Conservation (phyloP, 225 moss, liverwort and hornwort genomes). For the Lunularia cruciata region DNA sequence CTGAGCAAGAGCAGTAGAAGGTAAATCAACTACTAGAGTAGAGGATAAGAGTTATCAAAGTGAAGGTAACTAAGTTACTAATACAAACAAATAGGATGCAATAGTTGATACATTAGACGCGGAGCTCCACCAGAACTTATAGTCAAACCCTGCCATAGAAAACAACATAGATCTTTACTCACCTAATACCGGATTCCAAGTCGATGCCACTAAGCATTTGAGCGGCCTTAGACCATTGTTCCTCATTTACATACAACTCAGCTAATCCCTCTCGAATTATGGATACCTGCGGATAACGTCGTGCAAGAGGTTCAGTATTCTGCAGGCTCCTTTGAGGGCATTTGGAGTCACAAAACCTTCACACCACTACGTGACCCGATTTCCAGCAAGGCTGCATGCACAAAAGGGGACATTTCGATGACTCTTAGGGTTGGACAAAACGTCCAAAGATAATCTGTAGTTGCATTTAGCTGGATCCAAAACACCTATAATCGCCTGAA, state of each 20-base stretch:
- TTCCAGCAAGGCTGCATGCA: too few relatives aligned
- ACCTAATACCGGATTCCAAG: slow-evolving; percentile 96
- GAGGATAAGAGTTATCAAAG: too few relatives aligned
- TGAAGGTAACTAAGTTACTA: background rate
- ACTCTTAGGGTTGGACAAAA: background rate
- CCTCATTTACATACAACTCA: slow-evolving; percentile 89
- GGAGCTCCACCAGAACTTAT: background rate
- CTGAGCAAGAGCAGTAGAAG: background rate
- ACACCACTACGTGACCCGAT: too few relatives aligned
- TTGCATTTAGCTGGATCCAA: too few relatives aligned
- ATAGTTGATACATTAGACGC: background rate
- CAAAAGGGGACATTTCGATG: too few relatives aligned
- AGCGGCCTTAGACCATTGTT: slow-evolving; percentile 99
- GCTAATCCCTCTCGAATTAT: slow-evolving; percentile 96
- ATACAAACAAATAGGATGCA: too few relatives aligned
- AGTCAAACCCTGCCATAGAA: too few relatives aligned
- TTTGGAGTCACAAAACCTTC: too few relatives aligned
- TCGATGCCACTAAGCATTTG: slow-evolving; percentile 99
- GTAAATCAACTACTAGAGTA: too few relatives aligned
- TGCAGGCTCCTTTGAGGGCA: too few relatives aligned
- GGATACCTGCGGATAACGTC: slow-evolving; percentile 59
- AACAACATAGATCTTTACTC: background rate
- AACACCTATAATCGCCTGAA: too few relatives aligned
- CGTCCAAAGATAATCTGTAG: too few relatives aligned
- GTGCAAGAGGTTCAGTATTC: background rate